phyloP scores from a whole-genome alignment of 805 yeast genomes.

The Candida railenensis region DNA sequence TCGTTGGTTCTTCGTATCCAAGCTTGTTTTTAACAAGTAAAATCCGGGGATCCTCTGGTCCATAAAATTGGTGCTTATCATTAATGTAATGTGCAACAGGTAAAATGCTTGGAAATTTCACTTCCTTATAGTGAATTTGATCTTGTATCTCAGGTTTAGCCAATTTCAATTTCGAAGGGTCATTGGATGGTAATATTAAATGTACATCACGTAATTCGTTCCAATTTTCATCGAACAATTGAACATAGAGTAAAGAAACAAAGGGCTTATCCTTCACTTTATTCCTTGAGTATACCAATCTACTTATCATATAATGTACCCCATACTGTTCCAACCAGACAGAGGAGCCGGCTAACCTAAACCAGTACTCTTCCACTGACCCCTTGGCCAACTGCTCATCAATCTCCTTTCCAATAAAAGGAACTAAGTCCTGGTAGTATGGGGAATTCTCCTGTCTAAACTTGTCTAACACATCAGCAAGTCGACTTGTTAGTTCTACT shows the following conservation, averaged over 20 bases:
- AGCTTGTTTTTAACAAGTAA: slow-evolving; percentile 22
- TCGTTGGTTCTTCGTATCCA: slow-evolving; percentile 38
- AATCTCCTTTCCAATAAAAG: neutral
- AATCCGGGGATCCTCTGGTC: slow-evolving; percentile 47
- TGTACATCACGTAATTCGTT: slow-evolving; percentile 17
- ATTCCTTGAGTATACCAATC: slow-evolving; percentile 19
- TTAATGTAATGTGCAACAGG: slow-evolving; percentile 16
- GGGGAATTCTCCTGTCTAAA: slow-evolving; percentile 1
- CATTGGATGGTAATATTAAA: slow-evolving; percentile 17
- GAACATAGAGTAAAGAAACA: slow-evolving; percentile 22
- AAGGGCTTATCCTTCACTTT: slow-evolving; percentile 20
- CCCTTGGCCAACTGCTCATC: slow-evolving; percentile 7
- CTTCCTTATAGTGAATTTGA: slow-evolving; percentile 7
- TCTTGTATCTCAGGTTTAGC: slow-evolving; percentile 14
- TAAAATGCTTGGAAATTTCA: slow-evolving; percentile 16
- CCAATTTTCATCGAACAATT: slow-evolving; percentile 23
- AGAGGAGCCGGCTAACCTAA: slow-evolving; percentile 28
- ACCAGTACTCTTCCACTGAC: slow-evolving; percentile 23
- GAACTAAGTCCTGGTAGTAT: neutral
- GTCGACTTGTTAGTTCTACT: neutral
- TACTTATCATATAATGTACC: slow-evolving; percentile 28
- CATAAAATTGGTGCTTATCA: slow-evolving; percentile 18
- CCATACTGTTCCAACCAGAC: slow-evolving; percentile 31
- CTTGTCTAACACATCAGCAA: neutral
- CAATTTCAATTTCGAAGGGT: neutral